These are phyloP conservation scores for Cladosporium sp. DNA, from an alignment of 2,329 filamentous ascomycete genomes.

Conservation along the genomic window DNA sequence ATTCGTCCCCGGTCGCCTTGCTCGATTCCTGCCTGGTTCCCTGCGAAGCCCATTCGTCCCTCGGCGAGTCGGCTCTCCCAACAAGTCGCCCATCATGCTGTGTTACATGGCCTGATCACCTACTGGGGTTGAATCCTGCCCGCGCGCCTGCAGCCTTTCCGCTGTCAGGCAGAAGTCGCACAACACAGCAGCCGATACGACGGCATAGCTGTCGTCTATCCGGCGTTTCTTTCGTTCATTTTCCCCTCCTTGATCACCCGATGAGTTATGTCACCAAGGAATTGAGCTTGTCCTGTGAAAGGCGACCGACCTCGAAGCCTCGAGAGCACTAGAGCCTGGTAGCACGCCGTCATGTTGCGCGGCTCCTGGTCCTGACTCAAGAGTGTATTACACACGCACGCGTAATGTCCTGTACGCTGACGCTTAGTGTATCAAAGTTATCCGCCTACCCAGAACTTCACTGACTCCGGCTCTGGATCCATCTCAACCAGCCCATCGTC, in stretches of 20 bases:
- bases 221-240: slow-evolving; percentile 20
- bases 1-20: slow-evolving; percentile 8
- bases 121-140: slow-evolving; percentile 14
- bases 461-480: slow-evolving; percentile 59
- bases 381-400: slow-evolving; percentile 4
- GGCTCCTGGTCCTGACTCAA: slow-evolving; percentile 10
- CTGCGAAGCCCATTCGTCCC: slow-evolving; percentile 27
- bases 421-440: slow-evolving; percentile 46
- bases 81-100: slow-evolving; percentile 14
- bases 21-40: slow-evolving; percentile 27
- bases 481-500: slow-evolving; percentile 56
- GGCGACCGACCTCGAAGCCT: slow-evolving; percentile 9
- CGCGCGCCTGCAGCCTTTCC: slow-evolving; percentile 18
- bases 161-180: slow-evolving; percentile 26
- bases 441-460: slow-evolving; percentile 52
- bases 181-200: slow-evolving; percentile 22
- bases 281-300: slow-evolving; percentile 15
- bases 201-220: slow-evolving; percentile 12
- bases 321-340: not conserved
- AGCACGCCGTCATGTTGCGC: slow-evolving; percentile 14
- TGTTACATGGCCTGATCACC: slow-evolving; percentile 19
- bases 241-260: slow-evolving; percentile 21
- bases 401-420: slow-evolving; percentile 20
- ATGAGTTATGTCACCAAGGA: slow-evolving; percentile 16
- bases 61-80: slow-evolving; percentile 8